A percentile compares a stretch with the other conserved stretches of the same genome.
Evolutionary conservation across 805 yeast genomes (phyloP).

Genomic region (Scheffersomyces coipomensis): DNA sequence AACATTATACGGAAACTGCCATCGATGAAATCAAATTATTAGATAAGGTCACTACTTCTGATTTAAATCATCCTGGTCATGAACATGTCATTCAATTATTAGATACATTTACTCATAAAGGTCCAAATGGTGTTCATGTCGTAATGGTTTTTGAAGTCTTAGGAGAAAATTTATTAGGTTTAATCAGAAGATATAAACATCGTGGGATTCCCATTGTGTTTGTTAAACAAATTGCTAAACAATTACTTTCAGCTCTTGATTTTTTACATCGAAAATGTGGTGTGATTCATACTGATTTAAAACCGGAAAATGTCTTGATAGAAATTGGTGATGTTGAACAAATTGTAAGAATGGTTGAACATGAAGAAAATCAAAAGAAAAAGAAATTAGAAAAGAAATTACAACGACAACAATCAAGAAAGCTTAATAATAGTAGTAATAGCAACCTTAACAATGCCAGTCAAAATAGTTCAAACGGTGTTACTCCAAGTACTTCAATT

Average conservation of each 20-base stretch:
- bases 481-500: constrained; percentile 13
- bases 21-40: constrained; percentile 86
- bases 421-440: not conserved
- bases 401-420: constrained; percentile 34
- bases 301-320: constrained; percentile 74
- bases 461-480: constrained; percentile 11
- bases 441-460: no score
- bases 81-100: constrained; percentile 74
- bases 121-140: constrained; percentile 90
- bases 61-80: constrained; percentile 74
- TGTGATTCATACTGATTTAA: constrained; percentile 70
- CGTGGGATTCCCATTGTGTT: constrained; percentile 74
- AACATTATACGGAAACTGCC: constrained; percentile 91
- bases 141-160: constrained; percentile 97
- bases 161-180: constrained; percentile 88
- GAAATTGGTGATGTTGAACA: constrained; percentile 83
- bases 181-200: constrained; percentile 75
- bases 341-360: constrained; percentile 66
- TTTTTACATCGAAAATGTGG: constrained; percentile 72
- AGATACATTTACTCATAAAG: constrained; percentile 82
- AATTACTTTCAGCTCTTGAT: constrained; percentile 69
- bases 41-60: constrained; percentile 61
- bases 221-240: constrained; percentile 81
- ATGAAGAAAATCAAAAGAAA: constrained; percentile 52
- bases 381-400: constrained; percentile 39